These are phyloP conservation scores for Solanum pinnatisectum DNA, from an alignment of 257 asterid species.

Conservation along the genomic window DNA sequence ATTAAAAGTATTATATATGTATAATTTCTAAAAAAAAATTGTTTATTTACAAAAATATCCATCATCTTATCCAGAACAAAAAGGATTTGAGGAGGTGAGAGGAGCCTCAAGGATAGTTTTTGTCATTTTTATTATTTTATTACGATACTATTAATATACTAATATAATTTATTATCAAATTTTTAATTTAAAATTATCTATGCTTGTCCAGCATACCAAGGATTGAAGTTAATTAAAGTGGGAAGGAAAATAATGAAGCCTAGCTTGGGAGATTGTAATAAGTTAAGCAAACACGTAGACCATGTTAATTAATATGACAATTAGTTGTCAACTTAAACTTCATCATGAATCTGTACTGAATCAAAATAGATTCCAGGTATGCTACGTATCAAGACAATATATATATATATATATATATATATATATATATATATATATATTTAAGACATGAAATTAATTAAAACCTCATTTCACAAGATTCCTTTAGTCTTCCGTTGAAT, in stretches of 20 bases:
- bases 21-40: neutral
- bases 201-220: neutral
- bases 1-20: neutral
- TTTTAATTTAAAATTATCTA: neutral
- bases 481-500: neutral
- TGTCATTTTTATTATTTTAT: no score
- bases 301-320: neutral
- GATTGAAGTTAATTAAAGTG: neutral
- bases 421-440: neutral
- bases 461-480: neutral
- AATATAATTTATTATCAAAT: no score
- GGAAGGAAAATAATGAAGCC: neutral
- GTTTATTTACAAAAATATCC: no score
- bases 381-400: neutral
- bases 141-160: no score
- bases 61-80: neutral
- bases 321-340: neutral
- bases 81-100: neutral
- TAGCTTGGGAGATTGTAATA: neutral
- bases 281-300: neutral
- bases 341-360: neutral
- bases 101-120: neutral
- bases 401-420: no score
- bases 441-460: neutral
- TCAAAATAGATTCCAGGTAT: neutral